These are phyloP conservation scores for Alternaria infectoria DNA, from an alignment of 2,329 filamentous ascomycete species.

Conservation along the genomic window DNA sequence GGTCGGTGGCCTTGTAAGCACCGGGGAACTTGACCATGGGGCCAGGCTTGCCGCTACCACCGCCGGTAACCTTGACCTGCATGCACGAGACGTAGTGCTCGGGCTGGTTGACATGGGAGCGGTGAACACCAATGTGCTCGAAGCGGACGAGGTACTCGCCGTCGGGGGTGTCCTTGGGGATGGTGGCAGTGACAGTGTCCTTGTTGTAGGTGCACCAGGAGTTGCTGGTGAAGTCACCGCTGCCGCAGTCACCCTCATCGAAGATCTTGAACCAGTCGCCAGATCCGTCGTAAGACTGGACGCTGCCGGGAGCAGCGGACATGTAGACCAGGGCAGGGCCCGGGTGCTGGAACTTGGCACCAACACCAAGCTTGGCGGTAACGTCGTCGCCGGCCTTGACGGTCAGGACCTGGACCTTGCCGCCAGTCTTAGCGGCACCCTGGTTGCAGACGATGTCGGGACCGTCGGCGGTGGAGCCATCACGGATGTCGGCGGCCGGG, in stretches of 20 bases:
- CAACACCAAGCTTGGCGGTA: slow-evolving; percentile 27
- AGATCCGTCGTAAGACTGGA: slow-evolving; percentile 26
- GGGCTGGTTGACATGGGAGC: slow-evolving; percentile 38
- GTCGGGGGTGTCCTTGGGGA: slow-evolving; percentile 48
- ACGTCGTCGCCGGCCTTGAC: slow-evolving; percentile 32
- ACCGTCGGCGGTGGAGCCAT: slow-evolving; percentile 26
- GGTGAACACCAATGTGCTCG: slow-evolving; percentile 51
- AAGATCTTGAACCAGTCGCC: slow-evolving; percentile 44
- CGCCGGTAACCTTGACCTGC: slow-evolving; percentile 51
- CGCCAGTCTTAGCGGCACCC: slow-evolving; percentile 19
- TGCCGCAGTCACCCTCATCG: slow-evolving; percentile 28
- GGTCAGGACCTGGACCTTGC: slow-evolving; percentile 20
- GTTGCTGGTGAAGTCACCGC: slow-evolving; percentile 21
- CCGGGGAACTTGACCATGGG: slow-evolving; percentile 46
- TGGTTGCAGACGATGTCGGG: slow-evolving; percentile 37
- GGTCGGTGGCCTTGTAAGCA: slow-evolving; percentile 31
- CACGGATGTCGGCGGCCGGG: slow-evolving; percentile 22
- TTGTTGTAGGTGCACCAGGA: slow-evolving; percentile 35
- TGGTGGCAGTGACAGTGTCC: slow-evolving; percentile 35
- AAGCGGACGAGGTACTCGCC: slow-evolving; percentile 54
- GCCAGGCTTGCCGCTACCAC: slow-evolving; percentile 41
- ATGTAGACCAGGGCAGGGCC: slow-evolving; percentile 36
- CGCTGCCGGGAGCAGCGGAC: slow-evolving; percentile 32
- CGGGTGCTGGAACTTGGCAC: slow-evolving; percentile 31
- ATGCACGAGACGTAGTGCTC: slow-evolving; percentile 54